Base-by-base conservation (phyloP, 2,329 filamentous ascomycete genomes). In the Shiraia bambusicola region DNA sequence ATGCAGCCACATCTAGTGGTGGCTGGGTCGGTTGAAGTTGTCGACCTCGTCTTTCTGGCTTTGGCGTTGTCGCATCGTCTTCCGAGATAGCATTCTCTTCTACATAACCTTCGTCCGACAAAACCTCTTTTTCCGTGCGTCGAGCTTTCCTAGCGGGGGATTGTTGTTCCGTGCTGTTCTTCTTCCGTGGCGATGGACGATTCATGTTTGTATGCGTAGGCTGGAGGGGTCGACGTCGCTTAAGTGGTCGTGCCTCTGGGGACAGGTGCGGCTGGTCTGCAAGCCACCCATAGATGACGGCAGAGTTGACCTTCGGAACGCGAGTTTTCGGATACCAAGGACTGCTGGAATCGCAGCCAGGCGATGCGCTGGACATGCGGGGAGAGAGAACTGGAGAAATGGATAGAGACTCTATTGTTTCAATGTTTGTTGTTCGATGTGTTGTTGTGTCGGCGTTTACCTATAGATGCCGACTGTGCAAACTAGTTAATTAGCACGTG, bases 41-140 rank as follows among this genome's bases (percentile, higher is more conserved):
- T 33, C 17, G n/a, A 16, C 17, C 30, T 22, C 14, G 14, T 16
- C 8, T 36, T 36, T 12, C 28, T 33, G 16, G 30, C 17, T 33
- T 8, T 33, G 16, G 30, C 30, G 28, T 29, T 29, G 12, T 29
- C 28, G 28, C 28, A 29, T 29, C 15, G 7, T 14, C 2, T 36
- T 36, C 34, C 28, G 28, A 36, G 34, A 25, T 17, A 27, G 28
- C 35, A 24, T 29, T 38, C 26, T 38, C 35, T 19, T 38, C 35
- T 15, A 38, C 34, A 36, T 36, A 38, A 28, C 35, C 35, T 28
- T 38, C 26, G 35, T 38, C 35, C 26, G 35, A 38, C 35, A 38
- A 38, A 28, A 38, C 28, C 26, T 29, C 35, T 26, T 38, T 38
- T 38, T 38, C 27, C 26, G 15, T 38, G 35, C 35, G 35, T 28